Evolutionary conservation across 2,329 filamentous ascomycete species (phyloP).

Genomic region (Phaeosphaeriaceae sp.): DNA sequence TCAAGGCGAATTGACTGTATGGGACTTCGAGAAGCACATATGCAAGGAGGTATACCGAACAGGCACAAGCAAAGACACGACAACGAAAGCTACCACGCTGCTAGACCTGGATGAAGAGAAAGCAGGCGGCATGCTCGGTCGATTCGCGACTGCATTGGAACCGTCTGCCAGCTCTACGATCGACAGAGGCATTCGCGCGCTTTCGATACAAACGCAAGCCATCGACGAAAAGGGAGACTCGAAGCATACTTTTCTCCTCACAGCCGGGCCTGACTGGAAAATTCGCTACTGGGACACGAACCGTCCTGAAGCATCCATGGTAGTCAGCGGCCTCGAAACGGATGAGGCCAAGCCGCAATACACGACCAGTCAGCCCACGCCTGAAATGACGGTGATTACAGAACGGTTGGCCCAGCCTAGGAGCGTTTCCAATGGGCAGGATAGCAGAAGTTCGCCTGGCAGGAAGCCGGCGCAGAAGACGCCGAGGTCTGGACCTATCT

Average conservation of each 20-base stretch:
- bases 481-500: constrained; percentile 85
- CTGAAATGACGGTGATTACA: constrained; percentile 51
- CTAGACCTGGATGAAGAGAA: constrained; percentile 92
- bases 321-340: constrained; percentile 79
- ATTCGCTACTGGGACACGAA: constrained; percentile 93
- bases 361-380: constrained; percentile 41
- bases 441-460: constrained; percentile 35
- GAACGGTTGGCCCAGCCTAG: constrained; percentile 44
- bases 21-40: constrained; percentile 90
- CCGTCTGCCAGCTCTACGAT: constrained; percentile 58
- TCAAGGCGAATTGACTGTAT: constrained; percentile 88
- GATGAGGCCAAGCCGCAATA: constrained; percentile 80
- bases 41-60: constrained; percentile 89
- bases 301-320: constrained; percentile 76
- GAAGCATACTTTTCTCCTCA: constrained; percentile 83
- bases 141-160: constrained; percentile 77
- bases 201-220: constrained; percentile 75
- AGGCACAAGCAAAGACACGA: constrained; percentile 49
- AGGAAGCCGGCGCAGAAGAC: constrained; percentile 55
- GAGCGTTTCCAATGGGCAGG: constrained; percentile 21
- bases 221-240: constrained; percentile 74
- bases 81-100: constrained; percentile 67
- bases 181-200: constrained; percentile 76
- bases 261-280: constrained; percentile 87
- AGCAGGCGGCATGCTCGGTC: constrained; percentile 81